phyloP scores from a whole-genome alignment of 2,329 filamentous ascomycete genomes.

The Fusarium brevicatenulatum region DNA sequence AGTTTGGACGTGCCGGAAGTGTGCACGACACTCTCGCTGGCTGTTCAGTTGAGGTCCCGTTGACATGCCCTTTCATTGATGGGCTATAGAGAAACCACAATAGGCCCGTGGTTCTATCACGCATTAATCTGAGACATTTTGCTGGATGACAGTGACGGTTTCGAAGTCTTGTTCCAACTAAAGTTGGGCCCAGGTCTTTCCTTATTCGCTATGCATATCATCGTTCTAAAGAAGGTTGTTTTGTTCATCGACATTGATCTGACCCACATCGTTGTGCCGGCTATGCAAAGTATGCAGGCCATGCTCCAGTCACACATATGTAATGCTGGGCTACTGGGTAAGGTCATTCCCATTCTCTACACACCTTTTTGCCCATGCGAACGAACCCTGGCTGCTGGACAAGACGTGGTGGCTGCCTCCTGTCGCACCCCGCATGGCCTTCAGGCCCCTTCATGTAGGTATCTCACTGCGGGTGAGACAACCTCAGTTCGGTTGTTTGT shows the following conservation, averaged over 20 bases:
- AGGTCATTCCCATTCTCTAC: slow-evolving; percentile 23
- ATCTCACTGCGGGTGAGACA: slow-evolving; percentile 41
- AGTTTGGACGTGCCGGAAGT: background rate
- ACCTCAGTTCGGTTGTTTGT: slow-evolving; percentile 29
- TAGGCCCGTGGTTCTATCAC: background rate
- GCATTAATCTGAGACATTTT: background rate
- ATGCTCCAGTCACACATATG: slow-evolving; percentile 14
- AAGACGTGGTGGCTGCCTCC: slow-evolving; percentile 30
- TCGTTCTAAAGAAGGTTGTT: slow-evolving; percentile 19
- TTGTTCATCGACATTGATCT: slow-evolving; percentile 26
- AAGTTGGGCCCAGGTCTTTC: background rate
- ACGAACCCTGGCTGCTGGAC: slow-evolving; percentile 34
- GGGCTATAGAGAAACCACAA: background rate
- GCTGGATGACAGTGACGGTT: background rate
- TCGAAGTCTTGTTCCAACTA: background rate
- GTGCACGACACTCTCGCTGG: background rate
- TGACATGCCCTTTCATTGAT: background rate
- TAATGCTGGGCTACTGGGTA: slow-evolving; percentile 7
- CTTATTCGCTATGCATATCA: slow-evolving; percentile 30
- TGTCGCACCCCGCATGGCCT: slow-evolving; percentile 34
- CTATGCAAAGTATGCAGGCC: slow-evolving; percentile 31
- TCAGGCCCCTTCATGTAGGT: slow-evolving; percentile 35
- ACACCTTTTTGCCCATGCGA: slow-evolving; percentile 39
- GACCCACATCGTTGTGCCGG: slow-evolving; percentile 32
- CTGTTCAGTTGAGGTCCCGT: background rate